phyloP scores from a whole-genome alignment of 345 rosid genomes.

The Moricandia moricandioides region DNA sequence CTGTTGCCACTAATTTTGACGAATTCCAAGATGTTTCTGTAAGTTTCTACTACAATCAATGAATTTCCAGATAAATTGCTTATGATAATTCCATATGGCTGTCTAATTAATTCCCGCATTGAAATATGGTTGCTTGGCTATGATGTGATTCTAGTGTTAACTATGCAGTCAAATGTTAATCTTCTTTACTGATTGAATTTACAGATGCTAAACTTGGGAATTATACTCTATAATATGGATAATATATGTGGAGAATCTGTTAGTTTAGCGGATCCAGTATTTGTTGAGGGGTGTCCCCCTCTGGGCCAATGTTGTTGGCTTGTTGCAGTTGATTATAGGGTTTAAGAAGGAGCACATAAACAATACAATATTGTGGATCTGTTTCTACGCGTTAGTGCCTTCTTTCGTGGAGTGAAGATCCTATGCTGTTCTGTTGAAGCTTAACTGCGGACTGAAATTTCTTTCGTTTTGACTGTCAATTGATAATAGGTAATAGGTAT shows the following conservation, averaged over 20 bases:
- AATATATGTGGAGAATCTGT: neutral
- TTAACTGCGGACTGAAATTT: conserved; percentile 1
- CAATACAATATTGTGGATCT: no score
- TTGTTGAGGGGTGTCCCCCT: neutral
- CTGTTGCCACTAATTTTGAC: conserved; percentile 93
- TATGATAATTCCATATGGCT: conserved; percentile 2
- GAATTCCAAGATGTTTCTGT: conserved; percentile 90
- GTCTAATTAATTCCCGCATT: neutral
- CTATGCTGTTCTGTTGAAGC: neutral
- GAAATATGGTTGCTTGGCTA: conserved; percentile 21
- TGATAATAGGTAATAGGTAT: neutral
- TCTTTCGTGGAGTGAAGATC: no score
- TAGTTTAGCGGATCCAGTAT: neutral
- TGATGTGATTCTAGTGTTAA: conserved; percentile 23
- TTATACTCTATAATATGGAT: conserved; percentile 8
- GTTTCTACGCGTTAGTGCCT: no score
- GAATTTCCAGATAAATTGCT: neutral
- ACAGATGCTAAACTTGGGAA: conserved; percentile 1
- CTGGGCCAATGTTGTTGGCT: neutral
- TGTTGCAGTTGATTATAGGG: conserved; percentile 3
- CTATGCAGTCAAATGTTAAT: neutral
- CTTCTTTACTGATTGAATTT: conserved; percentile 9
- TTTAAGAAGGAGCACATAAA: no score
- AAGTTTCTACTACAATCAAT: conserved; percentile 29
- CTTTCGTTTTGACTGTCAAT: conserved; percentile 9